These are phyloP conservation scores for Paxillus ammoniavirescens DNA, from an alignment of 768 basidiomycete genomes.

Conservation along the genomic window DNA sequence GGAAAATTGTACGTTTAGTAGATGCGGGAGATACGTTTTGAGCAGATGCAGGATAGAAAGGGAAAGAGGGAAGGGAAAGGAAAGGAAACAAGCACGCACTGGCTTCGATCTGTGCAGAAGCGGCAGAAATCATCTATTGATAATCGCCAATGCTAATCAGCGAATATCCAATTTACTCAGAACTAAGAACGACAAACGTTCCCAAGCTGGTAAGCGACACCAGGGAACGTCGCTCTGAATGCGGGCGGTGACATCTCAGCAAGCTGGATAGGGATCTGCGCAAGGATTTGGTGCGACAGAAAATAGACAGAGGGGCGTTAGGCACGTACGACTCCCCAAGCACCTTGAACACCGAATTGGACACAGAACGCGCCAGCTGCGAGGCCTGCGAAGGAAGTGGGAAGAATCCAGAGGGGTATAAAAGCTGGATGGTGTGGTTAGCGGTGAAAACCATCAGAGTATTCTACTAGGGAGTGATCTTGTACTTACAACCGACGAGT, in stretches of 20 bases:
- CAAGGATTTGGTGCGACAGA: not conserved
- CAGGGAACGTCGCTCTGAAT: constrained; percentile 86
- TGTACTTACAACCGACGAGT: constrained; percentile 25
- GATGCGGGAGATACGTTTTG: no score
- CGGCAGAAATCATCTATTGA: constrained; percentile 60
- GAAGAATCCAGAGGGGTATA: constrained; percentile 86
- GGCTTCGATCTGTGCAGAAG: constrained; percentile 80
- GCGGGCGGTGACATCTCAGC: constrained; percentile 86
- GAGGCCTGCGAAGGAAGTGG: constrained; percentile 62
- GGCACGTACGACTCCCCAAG: constrained; percentile 76
- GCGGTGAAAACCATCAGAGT: not conserved
- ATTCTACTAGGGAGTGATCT: not conserved
- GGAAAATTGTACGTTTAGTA: no score
- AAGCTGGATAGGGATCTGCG: constrained; percentile 70
- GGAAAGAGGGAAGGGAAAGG: not conserved
- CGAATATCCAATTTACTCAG: not conserved
- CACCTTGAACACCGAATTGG: constrained; percentile 88
- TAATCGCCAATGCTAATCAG: not conserved
- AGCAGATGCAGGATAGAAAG: not conserved
- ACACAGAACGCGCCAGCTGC: constrained; percentile 84
- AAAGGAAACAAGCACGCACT: constrained; percentile 34
- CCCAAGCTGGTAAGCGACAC: constrained; percentile 82
- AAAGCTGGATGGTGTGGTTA: constrained; percentile 32
- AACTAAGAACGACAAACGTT: constrained; percentile 39
- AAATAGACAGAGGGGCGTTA: not conserved